Evolutionary conservation across 139 green algal species (phyloP).

Genomic region (Diplosphaera chodatii): DNA sequence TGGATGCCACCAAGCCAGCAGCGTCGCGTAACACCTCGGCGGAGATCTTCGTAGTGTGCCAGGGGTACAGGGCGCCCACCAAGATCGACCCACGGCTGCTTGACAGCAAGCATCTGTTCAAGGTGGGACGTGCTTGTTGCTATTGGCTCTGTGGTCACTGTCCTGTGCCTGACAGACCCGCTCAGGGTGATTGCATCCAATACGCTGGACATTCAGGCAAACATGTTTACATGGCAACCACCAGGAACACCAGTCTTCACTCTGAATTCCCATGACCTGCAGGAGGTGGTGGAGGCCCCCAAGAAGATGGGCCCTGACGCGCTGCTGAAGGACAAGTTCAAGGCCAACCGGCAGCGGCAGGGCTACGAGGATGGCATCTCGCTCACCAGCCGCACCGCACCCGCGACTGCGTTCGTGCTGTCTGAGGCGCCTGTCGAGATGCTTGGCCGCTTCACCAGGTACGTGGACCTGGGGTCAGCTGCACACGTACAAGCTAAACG

Average conservation of each 20-base stretch:
- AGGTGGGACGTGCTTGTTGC: conserved; percentile 46
- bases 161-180: too few species aligned
- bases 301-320: conserved; percentile 70
- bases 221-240: neutral
- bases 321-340: conserved; percentile 69
- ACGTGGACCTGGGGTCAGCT: too few species aligned
- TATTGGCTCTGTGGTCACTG: too few species aligned
- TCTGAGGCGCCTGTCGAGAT: conserved; percentile 78
- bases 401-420: conserved; percentile 72
- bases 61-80: conserved; percentile 90
- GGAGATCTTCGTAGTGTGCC: conserved; percentile 97
- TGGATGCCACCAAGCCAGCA: conserved; percentile 92
- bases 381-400: conserved; percentile 41
- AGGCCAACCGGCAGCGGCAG: conserved; percentile 64
- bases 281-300: conserved; percentile 45
- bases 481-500: too few species aligned
- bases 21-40: conserved; percentile 87
- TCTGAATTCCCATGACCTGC: too few species aligned
- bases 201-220: too few species aligned
- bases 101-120: conserved; percentile 81
- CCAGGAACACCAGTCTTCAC: too few species aligned
- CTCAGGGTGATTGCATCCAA: too few species aligned
- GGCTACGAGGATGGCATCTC: conserved; percentile 93
- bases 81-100: conserved; percentile 97
- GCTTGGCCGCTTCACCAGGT: conserved; percentile 68